These are phyloP conservation scores for Kuraishia piskuri DNA, from an alignment of 805 yeast genomes.

Conservation along the genomic window DNA sequence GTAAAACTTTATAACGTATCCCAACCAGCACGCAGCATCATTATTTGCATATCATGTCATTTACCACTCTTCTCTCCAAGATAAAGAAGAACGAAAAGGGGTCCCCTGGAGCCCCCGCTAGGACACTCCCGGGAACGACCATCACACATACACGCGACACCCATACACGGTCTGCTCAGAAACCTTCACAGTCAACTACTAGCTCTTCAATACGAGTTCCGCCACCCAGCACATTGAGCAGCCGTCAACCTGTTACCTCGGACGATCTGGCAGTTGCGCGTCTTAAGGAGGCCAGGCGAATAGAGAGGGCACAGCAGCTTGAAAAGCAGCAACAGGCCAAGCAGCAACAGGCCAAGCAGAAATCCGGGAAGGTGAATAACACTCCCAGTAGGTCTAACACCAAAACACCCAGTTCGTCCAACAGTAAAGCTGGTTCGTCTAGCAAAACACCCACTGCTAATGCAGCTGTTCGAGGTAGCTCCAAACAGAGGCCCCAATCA, in stretches of 20 bases:
- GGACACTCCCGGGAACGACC: slow-evolving; percentile 2
- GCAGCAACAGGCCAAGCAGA: slow-evolving; percentile 4
- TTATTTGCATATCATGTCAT: slow-evolving; percentile 13
- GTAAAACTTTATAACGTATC: neutral
- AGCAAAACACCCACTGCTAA: too few species aligned
- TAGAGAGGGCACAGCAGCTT: slow-evolving; percentile 8
- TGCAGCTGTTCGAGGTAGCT: too few species aligned
- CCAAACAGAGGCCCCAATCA: slow-evolving; percentile 4
- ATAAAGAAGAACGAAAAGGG: slow-evolving; percentile 17
- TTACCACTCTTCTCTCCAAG: slow-evolving; percentile 19
- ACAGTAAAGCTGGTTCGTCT: too few species aligned
- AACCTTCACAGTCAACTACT: neutral
- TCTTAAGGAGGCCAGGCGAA: slow-evolving; percentile 3
- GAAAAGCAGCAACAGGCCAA: slow-evolving; percentile 2
- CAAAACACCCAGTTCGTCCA: too few species aligned
- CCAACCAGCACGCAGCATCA: neutral
- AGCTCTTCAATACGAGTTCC: neutral
- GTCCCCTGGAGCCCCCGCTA: neutral
- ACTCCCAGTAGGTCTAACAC: neutral
- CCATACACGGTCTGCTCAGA: too few species aligned
- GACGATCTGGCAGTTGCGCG: slow-evolving; percentile 1
- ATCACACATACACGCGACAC: too few species aligned
- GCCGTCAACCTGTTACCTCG: neutral
- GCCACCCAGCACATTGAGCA: slow-evolving; percentile 6
- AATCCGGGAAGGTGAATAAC: slow-evolving; percentile 1